phyloP scores from a whole-genome alignment of 192 early-diverging fungal species.

The Podila horticola region DNA sequence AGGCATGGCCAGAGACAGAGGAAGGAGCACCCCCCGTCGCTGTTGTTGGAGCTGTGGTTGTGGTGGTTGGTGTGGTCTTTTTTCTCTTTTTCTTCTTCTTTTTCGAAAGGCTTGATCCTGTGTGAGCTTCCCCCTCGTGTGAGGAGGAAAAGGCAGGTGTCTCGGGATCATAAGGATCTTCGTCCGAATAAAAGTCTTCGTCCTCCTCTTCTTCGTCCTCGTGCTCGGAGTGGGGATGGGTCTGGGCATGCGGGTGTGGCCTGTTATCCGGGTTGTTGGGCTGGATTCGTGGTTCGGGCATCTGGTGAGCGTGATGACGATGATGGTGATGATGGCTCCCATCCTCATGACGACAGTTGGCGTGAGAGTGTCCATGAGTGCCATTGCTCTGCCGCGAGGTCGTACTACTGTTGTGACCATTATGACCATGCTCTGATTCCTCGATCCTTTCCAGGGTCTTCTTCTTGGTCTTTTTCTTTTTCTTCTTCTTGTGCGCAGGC shows the following conservation, averaged over 20 bases:
- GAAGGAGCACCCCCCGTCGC: constrained; percentile 13
- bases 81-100: constrained; percentile 67
- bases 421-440: constrained; percentile 12
- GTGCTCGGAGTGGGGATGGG: constrained; percentile 7
- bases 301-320: constrained; percentile 41
- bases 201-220: constrained; percentile 51
- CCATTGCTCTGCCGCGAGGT: background rate
- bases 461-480: constrained; percentile 45
- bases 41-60: constrained; percentile 11
- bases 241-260: background rate
- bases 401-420: constrained; percentile 1
- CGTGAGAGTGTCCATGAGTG: constrained; percentile 15
- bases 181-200: constrained; percentile 59
- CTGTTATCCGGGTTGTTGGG: constrained; percentile 1
- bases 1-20: constrained; percentile 14
- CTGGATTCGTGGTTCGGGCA: constrained; percentile 5
- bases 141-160: constrained; percentile 39
- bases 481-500: constrained; percentile 35
- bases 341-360: constrained; percentile 40
- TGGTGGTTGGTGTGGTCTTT: constrained; percentile 29
- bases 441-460: constrained; percentile 42
- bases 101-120: constrained; percentile 34
- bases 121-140: constrained; percentile 11
- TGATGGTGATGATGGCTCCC: constrained; percentile 23
- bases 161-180: constrained; percentile 58